A percentile compares a stretch with the other conserved stretches of the same genome.
Conservation (phyloP, 148 eudicot species). For the Rhododendron vialii region DNA sequence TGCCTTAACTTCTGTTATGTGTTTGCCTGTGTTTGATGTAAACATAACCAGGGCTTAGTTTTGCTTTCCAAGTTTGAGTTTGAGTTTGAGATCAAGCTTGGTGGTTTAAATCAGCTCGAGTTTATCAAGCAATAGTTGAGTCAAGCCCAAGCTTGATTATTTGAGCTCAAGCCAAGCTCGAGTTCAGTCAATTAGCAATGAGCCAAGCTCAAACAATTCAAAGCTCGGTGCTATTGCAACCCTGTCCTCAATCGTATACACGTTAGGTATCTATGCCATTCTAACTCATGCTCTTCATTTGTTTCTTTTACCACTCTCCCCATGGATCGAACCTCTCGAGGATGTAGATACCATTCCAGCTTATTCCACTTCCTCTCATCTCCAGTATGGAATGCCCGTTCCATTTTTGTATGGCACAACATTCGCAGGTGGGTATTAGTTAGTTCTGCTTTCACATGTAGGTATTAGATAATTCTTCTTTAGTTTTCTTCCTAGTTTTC, state of each 20-base stretch:
- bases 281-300: background rate
- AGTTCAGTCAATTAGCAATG: too few species aligned
- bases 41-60: background rate
- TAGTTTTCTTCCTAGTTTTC: too few species aligned
- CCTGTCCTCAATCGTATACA: background rate
- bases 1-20: background rate
- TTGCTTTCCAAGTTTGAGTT: background rate
- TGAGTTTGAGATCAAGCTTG: background rate
- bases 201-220: background rate
- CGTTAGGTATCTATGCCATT: background rate
- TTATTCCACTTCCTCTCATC: background rate
- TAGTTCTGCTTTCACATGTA: too few species aligned
- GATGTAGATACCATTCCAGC: background rate
- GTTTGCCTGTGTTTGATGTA: background rate
- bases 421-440: too few species aligned
- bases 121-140: background rate
- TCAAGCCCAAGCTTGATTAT: background rate
- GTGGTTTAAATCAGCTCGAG: background rate
- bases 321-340: background rate
- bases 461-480: too few species aligned
- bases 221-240: background rate
- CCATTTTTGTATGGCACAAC: too few species aligned
- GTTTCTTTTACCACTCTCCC: background rate
- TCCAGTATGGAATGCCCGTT: background rate
- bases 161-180: background rate